phyloP scores from a whole-genome alignment of 2,329 filamentous ascomycete species.

The Cercospora beticola region DNA sequence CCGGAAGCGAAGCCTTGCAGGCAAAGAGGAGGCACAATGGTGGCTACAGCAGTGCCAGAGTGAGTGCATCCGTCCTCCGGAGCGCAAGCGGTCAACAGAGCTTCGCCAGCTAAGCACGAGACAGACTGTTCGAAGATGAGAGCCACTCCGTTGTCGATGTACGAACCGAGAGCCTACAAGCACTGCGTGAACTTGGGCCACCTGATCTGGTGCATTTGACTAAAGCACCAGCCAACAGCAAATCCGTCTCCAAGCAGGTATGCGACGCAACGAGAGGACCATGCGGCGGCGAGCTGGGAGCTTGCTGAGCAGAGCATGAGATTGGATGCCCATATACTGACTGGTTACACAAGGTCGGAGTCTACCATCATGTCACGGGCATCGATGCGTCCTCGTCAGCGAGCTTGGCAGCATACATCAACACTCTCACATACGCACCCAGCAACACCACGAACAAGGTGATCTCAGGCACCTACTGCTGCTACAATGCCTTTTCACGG shows the following conservation, averaged over 20 bases:
- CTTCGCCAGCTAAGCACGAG: slow-evolving; percentile 26
- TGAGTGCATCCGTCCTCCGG: slow-evolving; percentile 23
- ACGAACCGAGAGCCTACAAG: slow-evolving; percentile 82
- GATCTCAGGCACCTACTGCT: slow-evolving; percentile 91
- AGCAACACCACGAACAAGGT: slow-evolving; percentile 85
- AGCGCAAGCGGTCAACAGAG: slow-evolving; percentile 2
- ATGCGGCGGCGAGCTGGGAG: neutral
- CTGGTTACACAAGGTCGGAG: slow-evolving; percentile 63
- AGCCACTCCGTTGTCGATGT: slow-evolving; percentile 89
- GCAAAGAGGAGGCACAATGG: slow-evolving; percentile 25
- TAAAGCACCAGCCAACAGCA: slow-evolving; percentile 64
- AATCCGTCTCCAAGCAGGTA: slow-evolving; percentile 57
- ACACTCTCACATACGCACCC: slow-evolving; percentile 89
- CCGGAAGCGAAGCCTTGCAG: neutral
- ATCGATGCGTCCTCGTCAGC: slow-evolving; percentile 97
- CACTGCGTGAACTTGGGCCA: slow-evolving; percentile 87
- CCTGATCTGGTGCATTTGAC: slow-evolving; percentile 94
- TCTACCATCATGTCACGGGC: slow-evolving; percentile 97
- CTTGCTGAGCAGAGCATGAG: neutral
- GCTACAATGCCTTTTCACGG: slow-evolving; percentile 98
- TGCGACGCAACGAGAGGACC: neutral
- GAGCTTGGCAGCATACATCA: slow-evolving; percentile 95
- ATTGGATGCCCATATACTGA: neutral
- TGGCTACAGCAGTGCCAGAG: slow-evolving; percentile 37
- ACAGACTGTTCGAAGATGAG: slow-evolving; percentile 89